Base-by-base conservation (phyloP, 2,329 filamentous ascomycete species). In the Trichophyton equinum region DNA sequence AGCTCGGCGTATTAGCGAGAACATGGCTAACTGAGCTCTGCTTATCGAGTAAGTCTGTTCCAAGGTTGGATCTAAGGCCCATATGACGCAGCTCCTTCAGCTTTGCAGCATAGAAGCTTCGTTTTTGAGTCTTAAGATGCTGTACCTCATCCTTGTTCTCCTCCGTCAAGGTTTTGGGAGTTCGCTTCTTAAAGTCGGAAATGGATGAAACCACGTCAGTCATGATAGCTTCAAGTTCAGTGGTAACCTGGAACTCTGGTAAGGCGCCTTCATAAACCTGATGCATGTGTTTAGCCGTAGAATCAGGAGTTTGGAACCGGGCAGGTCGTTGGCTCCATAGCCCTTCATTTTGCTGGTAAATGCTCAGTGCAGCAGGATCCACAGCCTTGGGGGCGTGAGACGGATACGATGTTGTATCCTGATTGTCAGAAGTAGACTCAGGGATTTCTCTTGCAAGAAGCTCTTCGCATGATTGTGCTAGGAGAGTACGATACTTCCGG, bases 71-170 rank as follows among this genome's bases (percentile, higher is more conserved):
- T 67, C 86, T 87, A 67, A 99, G 83, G 3, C 94, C 94, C 92
- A 99, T 97, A 61, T 86, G 83, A 40, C 90, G 85, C 30, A 96
- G 77, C 22, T 85, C 83, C 68, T 89, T 91, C 64, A 99, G 77
- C 0, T 88, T 91, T 67, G 97, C 92, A 0, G 90, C 88, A 67
- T 95, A 94, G 13, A 97, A 81, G 67, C 91, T 91, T 49, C 90
- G 85, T 75, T 99, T 99, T 67, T 89, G 83, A 2, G 84, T 85
- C 77, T 96, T 97, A 66, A 97, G 83, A 71, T 96, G 89, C 73
- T 95, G 91, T 63, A 96, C 84, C 15, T 82, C 73, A 9, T 85
- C 82, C 70, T 91, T 92, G 72, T 94, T 96, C 49, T 96, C 91
- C 27, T 96, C 89, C 0, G 83, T 96, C 53, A 95, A 75, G n/a